Percentiles rank a stretch among this genome's conserved stretches.
Evolutionary conservation across 2,329 filamentous ascomycete genomes (phyloP).

Genomic region (Stagonosporopsis cucurbitacearum): DNA sequence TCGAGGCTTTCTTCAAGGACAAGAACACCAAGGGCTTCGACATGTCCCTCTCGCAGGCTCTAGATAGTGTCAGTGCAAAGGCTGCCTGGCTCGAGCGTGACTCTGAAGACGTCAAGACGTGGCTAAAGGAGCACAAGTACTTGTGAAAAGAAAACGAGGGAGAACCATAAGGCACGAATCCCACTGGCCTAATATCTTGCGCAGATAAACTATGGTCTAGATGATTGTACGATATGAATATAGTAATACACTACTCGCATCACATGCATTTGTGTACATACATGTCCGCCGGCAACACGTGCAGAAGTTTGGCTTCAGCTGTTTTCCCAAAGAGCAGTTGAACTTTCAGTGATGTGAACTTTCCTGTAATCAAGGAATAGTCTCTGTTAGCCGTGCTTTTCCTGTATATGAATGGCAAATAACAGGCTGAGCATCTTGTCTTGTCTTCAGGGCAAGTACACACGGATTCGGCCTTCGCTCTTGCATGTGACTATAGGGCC

Average conservation of each 20-base stretch:
- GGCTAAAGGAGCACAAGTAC: conserved; percentile 72
- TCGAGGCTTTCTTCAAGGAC: conserved; percentile 79
- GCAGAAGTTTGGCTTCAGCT: not conserved
- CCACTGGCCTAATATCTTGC: not conserved
- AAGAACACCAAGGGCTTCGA: conserved; percentile 90
- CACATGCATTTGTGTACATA: not conserved
- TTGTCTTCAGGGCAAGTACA: not conserved
- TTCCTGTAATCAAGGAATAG: not conserved
- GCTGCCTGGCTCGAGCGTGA: conserved; percentile 81
- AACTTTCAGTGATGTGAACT: not conserved
- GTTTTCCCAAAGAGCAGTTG: not conserved
- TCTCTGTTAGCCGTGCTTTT: not conserved
- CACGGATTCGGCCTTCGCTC: not conserved
- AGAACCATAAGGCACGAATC: not conserved
- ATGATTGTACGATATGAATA: conserved; percentile 13
- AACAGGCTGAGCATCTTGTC: not conserved
- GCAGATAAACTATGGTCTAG: not conserved
- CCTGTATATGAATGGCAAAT: not conserved
- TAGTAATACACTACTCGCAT: conserved; percentile 11
- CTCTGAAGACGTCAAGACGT: conserved; percentile 74
- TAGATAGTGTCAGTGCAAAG: conserved; percentile 85
- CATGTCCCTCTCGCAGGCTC: conserved; percentile 85
- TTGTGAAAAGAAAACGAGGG: conserved; percentile 38
- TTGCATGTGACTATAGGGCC: conserved; percentile 11
- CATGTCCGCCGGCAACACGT: too few species aligned